A percentile compares a stretch with the other conserved stretches of the same genome.
Conservation (phyloP, 1,284 basidiomycete species). For the Hypsizygus ulmarius region DNA sequence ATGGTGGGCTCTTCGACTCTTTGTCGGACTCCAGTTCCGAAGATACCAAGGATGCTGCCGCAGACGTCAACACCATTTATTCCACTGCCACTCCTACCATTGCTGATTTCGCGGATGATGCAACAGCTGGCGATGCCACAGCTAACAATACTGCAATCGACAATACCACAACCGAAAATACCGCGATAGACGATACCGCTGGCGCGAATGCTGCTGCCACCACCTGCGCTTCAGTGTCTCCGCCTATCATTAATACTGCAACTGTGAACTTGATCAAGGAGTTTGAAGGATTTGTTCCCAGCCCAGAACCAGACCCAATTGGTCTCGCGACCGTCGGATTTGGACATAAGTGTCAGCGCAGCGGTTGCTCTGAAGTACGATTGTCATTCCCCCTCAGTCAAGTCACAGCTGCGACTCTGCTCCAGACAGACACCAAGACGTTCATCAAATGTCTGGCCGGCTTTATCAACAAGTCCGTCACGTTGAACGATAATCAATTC, state of each 20-base stretch:
- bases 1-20: too few species aligned
- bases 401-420: slow-evolving; percentile 13
- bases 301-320: slow-evolving; percentile 19
- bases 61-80: background rate
- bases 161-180: background rate
- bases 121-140: background rate
- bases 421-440: slow-evolving; percentile 13
- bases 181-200: background rate
- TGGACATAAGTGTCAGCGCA: slow-evolving; percentile 18
- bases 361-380: slow-evolving; percentile 17
- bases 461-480: slow-evolving; percentile 13
- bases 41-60: background rate
- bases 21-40: too few species aligned
- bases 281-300: slow-evolving; percentile 19
- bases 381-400: slow-evolving; percentile 17
- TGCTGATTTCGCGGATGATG: background rate
- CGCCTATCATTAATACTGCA: slow-evolving; percentile 15
- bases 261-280: slow-evolving; percentile 18
- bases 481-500: slow-evolving; percentile 20
- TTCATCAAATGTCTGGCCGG: slow-evolving; percentile 17
- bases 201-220: background rate
- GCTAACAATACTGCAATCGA: background rate
- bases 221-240: slow-evolving; percentile 8
- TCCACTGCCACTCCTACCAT: background rate
- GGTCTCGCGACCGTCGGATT: slow-evolving; percentile 22